Percentiles rank a stretch among this genome's conserved stretches.
Conservation (phyloP, 148 eudicot genomes). For the Vaccinium macrocarpon region DNA sequence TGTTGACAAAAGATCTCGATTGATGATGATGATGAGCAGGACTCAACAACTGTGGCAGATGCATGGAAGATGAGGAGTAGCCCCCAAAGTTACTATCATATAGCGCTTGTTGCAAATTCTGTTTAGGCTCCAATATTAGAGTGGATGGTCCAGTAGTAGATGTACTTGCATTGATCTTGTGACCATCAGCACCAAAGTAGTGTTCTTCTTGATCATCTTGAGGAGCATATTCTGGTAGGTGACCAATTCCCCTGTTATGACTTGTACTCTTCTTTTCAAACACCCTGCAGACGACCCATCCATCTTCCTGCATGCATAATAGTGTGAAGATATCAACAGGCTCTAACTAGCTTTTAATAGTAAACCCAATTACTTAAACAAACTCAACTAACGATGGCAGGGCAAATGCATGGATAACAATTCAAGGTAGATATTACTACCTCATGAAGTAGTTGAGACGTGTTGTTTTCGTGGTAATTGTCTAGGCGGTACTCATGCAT, state of each 20-base stretch:
- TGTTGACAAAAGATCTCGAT: neutral
- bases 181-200: constrained; percentile 8
- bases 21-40: constrained; percentile 28
- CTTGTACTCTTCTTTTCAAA: constrained; percentile 63
- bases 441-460: constrained; percentile 42
- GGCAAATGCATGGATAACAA: neutral
- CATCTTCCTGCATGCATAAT: constrained; percentile 55
- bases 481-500: constrained; percentile 95
- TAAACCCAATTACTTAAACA: neutral
- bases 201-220: constrained; percentile 26
- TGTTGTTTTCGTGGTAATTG: constrained; percentile 48
- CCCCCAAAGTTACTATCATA: constrained; percentile 34
- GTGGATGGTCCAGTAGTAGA: neutral
- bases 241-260: constrained; percentile 31
- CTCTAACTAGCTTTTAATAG: neutral
- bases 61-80: constrained; percentile 33
- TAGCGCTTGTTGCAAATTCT: constrained; percentile 17
- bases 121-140: constrained; percentile 18
- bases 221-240: constrained; percentile 34
- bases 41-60: constrained; percentile 72
- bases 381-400: neutral
- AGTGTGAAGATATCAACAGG: neutral
- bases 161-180: neutral
- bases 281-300: constrained; percentile 92
- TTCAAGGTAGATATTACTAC: constrained; percentile 23